phyloP scores from a whole-genome alignment of 2,329 filamentous ascomycete species.

The Proliferodiscus dingleyae region DNA sequence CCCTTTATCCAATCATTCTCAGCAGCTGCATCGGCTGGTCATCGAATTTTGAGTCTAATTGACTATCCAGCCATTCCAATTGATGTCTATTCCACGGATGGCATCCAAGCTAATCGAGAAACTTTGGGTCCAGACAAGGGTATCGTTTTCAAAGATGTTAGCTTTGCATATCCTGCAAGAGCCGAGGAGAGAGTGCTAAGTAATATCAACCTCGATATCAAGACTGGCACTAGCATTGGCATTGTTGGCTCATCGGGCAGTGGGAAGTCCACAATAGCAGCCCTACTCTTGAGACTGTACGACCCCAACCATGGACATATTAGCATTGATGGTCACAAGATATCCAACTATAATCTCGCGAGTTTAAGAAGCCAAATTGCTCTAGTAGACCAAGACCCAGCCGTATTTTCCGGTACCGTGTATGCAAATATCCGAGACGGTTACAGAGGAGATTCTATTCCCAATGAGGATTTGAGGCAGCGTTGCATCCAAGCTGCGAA shows the following conservation, averaged over 20 bases:
- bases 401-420: slow-evolving; percentile 32
- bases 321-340: slow-evolving; percentile 20
- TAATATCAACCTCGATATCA: slow-evolving; percentile 29
- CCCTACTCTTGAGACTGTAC: slow-evolving; percentile 40
- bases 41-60: slow-evolving; percentile 40
- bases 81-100: slow-evolving; percentile 31
- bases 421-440: slow-evolving; percentile 49
- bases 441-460: slow-evolving; percentile 14
- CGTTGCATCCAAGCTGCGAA: slow-evolving; percentile 38
- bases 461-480: slow-evolving; percentile 17
- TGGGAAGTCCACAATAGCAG: slow-evolving; percentile 39
- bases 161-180: slow-evolving; percentile 33
- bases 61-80: slow-evolving; percentile 36
- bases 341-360: slow-evolving; percentile 21
- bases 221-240: slow-evolving; percentile 34
- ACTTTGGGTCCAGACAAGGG: slow-evolving; percentile 20
- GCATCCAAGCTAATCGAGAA: slow-evolving; percentile 15
- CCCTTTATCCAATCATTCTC: slow-evolving; percentile 26
- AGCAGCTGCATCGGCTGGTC: slow-evolving; percentile 42
- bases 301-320: slow-evolving; percentile 44
- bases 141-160: slow-evolving; percentile 31
- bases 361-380: slow-evolving; percentile 18
- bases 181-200: slow-evolving; percentile 29
- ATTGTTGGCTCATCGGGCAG: slow-evolving; percentile 41
- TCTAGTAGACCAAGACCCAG: slow-evolving; percentile 26